A percentile compares a stretch with the other conserved stretches of the same genome.
Conservation (phyloP, 1,139 yeast species). For the Kazachstania sp. region DNA sequence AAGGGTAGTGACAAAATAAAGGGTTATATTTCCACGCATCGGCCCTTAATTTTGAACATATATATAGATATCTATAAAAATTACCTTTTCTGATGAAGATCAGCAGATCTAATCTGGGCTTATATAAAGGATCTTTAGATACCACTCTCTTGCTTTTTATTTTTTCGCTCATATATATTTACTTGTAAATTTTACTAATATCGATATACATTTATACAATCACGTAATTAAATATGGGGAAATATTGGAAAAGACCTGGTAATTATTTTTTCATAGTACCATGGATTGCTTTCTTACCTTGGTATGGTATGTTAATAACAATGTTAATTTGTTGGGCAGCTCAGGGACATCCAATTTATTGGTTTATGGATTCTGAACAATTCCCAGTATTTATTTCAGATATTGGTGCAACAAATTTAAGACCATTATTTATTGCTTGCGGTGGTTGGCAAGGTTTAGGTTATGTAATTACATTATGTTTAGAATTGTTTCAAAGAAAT, state of each 20-base stretch:
- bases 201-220: no score
- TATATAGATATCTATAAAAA: no score
- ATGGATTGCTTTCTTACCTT: constrained; percentile 44
- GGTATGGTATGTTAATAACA: constrained; percentile 78
- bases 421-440: constrained; percentile 74
- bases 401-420: constrained; percentile 75
- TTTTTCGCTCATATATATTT: no score
- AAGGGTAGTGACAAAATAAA: no score
- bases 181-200: no score
- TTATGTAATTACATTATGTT: constrained; percentile 49
- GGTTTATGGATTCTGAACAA: constrained; percentile 43
- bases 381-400: constrained; percentile 71
- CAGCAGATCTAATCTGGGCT: no score
- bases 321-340: constrained; percentile 63
- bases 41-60: no score
- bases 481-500: constrained; percentile 29
- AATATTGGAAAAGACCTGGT: constrained; percentile 20
- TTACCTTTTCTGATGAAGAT: no score
- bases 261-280: constrained; percentile 44
- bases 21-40: no score
- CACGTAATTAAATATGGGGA: neutral
- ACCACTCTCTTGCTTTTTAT: no score
- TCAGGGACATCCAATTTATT: constrained; percentile 69
- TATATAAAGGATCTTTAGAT: no score
- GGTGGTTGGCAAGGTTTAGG: constrained; percentile 72